Conservation (phyloP, 164 flowering plant species). For the Liriodendron chinense region DNA sequence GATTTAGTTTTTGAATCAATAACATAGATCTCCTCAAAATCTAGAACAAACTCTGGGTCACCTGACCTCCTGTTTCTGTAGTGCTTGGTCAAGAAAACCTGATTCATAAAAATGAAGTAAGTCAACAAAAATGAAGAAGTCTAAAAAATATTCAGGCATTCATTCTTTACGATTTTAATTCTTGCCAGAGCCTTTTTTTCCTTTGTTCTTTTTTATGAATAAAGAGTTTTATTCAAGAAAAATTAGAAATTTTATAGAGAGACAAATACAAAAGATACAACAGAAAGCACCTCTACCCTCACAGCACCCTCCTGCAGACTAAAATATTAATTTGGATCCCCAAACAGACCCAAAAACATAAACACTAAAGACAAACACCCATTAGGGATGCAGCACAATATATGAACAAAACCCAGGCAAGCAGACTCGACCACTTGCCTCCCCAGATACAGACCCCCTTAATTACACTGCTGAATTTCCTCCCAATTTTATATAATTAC, state of each 20-base stretch:
- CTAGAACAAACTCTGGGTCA: constrained; percentile 86
- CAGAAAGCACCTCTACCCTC: not conserved
- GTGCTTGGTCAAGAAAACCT: constrained; percentile 93
- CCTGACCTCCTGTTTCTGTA: constrained; percentile 72
- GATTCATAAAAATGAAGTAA: constrained; percentile 14
- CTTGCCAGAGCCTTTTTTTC: not conserved
- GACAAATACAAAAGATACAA: not conserved
- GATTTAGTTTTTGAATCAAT: constrained; percentile 90
- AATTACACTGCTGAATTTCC: too few species aligned
- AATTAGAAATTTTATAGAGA: not conserved
- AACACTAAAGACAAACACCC: too few species aligned
- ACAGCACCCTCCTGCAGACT: too few species aligned
- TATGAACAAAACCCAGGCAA: too few species aligned
- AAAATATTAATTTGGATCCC: too few species aligned
- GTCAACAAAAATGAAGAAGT: not conserved
- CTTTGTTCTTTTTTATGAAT: too few species aligned
- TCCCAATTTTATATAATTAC: too few species aligned
- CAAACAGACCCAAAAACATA: too few species aligned
- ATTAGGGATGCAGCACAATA: too few species aligned
- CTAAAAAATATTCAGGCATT: not conserved
- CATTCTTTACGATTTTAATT: not conserved
- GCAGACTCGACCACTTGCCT: too few species aligned
- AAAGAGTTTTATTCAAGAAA: not conserved
- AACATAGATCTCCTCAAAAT: constrained; percentile 96
- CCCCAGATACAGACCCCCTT: too few species aligned